Base-by-base conservation (phyloP, 73 alveolate genomes). In the Tetrahymena elliotti region DNA sequence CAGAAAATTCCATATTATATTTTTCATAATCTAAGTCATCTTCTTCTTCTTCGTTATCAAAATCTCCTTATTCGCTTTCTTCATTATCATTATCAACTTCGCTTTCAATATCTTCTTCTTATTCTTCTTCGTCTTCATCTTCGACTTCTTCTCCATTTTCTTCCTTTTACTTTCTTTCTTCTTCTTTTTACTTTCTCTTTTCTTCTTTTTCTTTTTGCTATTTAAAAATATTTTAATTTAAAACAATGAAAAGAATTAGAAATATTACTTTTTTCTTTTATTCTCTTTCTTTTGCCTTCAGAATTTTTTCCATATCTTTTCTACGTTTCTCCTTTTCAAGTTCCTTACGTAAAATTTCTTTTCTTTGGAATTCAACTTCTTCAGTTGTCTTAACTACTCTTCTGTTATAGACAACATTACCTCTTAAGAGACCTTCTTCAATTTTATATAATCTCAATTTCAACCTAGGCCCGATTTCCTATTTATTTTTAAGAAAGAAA, bases 341-440 rank as follows among this genome's bases (percentile, higher is more conserved):
- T 31, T 68, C 88, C 36, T 68, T 68, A 27, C 36, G 34, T 68
- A 68, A 68, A 31, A 68, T 68, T 6, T 68, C 88, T 31, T 68
- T 68, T 68, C 88, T 68, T 68, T 68, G 36, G 4, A 10, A 22
- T 68, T 68, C 88, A 27, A 68, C 36, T 68, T 68, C 88, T 68
- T 68, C 88, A 27, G 88, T 36, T 1, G 88, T 68, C 22, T 68
- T 68, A 68, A 68, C 39, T 18, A 68, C 88, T 68, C 88, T 68
- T 82, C 98, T 94, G 96, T 97, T 97, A 47, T 93, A 97, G 18
- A 96, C 97, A 7, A 97, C 99, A 96, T 95, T 97, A 40, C 99
- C 99, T 93, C 97, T 94, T 93, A 97, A 93, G 94, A 97, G 97
- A 84, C 99, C 99, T 95, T 97, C 99, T 94, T 97, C 98, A 35